These are phyloP conservation scores for Auricularia auricula-judae DNA, from an alignment of 768 basidiomycete genomes.

Conservation along the genomic window DNA sequence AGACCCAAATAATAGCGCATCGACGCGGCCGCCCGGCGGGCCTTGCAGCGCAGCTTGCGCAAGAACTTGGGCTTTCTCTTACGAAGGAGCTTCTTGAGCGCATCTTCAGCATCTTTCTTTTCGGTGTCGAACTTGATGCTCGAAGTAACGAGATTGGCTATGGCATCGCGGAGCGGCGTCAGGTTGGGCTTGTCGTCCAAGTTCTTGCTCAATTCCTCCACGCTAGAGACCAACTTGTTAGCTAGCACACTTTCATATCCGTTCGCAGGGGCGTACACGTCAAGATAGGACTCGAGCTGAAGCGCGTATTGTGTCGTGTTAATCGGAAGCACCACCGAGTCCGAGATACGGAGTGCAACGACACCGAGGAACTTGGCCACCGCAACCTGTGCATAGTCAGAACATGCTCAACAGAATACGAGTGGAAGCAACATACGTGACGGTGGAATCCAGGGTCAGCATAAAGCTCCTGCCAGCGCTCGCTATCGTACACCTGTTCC, in stretches of 20 bases:
- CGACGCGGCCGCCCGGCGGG: background rate
- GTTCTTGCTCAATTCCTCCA: slow-evolving; percentile 33
- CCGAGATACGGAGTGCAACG: slow-evolving; percentile 40
- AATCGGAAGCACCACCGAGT: slow-evolving; percentile 46
- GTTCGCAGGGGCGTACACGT: slow-evolving; percentile 28
- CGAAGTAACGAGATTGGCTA: slow-evolving; percentile 18
- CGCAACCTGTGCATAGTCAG: slow-evolving; percentile 33
- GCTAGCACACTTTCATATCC: background rate
- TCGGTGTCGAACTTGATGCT: slow-evolving; percentile 21
- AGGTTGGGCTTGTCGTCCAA: slow-evolving; percentile 4
- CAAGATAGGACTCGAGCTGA: slow-evolving; percentile 43
- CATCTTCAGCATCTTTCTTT: slow-evolving; percentile 23
- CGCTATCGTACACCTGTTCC: slow-evolving; percentile 41
- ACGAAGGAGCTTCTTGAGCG: slow-evolving; percentile 23
- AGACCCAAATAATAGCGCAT: background rate
- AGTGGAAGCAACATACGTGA: slow-evolving; percentile 35
- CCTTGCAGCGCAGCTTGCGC: background rate
- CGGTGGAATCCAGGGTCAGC: slow-evolving; percentile 67
- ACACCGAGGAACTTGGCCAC: slow-evolving; percentile 58
- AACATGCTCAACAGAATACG: background rate
- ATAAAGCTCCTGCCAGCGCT: slow-evolving; percentile 62
- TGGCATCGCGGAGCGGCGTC: slow-evolving; percentile 15
- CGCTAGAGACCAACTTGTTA: slow-evolving; percentile 21
- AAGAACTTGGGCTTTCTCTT: slow-evolving; percentile 10
- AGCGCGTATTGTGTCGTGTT: slow-evolving; percentile 59